A percentile compares a stretch with the other conserved stretches of the same genome.
Conservation (phyloP, 495 filamentous ascomycete genomes). For the Tuber borchii region DNA sequence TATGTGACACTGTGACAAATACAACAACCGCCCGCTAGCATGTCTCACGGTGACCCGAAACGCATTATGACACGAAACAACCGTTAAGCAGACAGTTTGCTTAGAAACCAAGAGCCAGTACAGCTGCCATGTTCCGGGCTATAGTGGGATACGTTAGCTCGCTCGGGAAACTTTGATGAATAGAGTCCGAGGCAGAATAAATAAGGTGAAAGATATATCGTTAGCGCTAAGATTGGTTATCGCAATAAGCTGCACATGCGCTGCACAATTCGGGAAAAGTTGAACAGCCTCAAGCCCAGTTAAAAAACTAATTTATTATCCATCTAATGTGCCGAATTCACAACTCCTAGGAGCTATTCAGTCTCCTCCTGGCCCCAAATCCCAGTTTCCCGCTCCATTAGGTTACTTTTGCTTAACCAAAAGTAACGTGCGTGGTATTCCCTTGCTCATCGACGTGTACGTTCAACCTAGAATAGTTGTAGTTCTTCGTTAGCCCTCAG, state of each 20-base stretch:
- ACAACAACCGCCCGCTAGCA: not conserved
- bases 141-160: not conserved
- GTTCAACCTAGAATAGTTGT: slow-evolving; percentile 26
- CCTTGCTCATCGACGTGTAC: slow-evolving; percentile 33
- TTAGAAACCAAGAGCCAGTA: not conserved
- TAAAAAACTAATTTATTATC: not conserved
- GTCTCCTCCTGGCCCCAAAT: not conserved
- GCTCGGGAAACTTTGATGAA: not conserved
- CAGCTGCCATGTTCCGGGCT: not conserved
- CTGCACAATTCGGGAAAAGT: not conserved
- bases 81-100: not conserved
- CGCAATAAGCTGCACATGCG: not conserved
- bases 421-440: slow-evolving; percentile 25
- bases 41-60: not conserved
- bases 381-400: not conserved
- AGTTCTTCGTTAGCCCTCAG: not conserved
- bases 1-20: not conserved
- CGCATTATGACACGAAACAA: not conserved
- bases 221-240: not conserved
- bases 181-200: not conserved
- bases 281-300: not conserved
- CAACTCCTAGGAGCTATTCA: not conserved
- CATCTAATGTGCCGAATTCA: not conserved
- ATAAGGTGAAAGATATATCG: not conserved
- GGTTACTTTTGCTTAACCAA: slow-evolving; percentile 1